A percentile compares a stretch with the other conserved stretches of the same genome.
Conservation (phyloP, 306 rosid genomes). For the Glycine latifolia region DNA sequence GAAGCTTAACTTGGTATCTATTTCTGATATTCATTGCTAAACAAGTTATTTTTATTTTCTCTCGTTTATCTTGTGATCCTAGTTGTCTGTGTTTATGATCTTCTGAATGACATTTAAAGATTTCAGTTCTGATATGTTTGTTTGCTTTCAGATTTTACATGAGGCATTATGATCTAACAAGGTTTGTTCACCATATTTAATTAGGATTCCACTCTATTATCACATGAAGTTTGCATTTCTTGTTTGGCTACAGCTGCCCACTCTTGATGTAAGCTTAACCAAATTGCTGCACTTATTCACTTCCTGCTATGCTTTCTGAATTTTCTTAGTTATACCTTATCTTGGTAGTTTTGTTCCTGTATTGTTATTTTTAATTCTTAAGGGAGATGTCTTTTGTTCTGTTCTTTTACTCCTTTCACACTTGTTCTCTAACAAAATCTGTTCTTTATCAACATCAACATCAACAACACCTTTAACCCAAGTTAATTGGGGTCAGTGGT, state of each 20-base stretch:
- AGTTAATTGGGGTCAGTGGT: no score
- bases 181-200: constrained; percentile 4
- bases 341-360: background rate
- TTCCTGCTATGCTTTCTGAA: constrained; percentile 19
- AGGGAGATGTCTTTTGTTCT: background rate
- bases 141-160: constrained; percentile 28
- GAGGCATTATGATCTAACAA: constrained; percentile 44
- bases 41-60: background rate
- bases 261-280: constrained; percentile 55
- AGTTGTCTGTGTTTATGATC: constrained; percentile 5
- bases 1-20: background rate
- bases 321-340: background rate
- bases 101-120: background rate
- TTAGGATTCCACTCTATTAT: constrained; percentile 69
- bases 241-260: constrained; percentile 73
- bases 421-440: background rate
- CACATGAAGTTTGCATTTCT: constrained; percentile 72
- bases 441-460: background rate
- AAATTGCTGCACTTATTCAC: constrained; percentile 7
- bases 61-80: background rate
- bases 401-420: constrained; percentile 8
- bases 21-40: constrained; percentile 2
- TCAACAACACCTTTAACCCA: no score
- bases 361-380: background rate
- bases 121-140: background rate